Evolutionary conservation across 2,329 filamentous ascomycete genomes (phyloP).

Genomic region (Alternaria hordeiaustralica): DNA sequence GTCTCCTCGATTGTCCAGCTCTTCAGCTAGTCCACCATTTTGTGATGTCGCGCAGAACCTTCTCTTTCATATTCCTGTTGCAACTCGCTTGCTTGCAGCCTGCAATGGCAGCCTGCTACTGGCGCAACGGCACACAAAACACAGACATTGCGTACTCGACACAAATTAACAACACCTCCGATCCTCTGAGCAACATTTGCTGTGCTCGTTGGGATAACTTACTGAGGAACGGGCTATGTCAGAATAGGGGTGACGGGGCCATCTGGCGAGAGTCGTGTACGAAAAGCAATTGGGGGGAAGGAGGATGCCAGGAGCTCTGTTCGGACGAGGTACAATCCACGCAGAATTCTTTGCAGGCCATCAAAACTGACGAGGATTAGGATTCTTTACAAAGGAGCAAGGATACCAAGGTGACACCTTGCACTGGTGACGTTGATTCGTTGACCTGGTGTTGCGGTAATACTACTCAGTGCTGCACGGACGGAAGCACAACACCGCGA

Average conservation of each 20-base stretch:
- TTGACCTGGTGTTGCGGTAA: not conserved
- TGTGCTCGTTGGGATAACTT: not conserved
- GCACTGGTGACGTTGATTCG: not conserved
- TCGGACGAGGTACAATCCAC: constrained; percentile 10
- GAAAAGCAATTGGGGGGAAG: constrained; percentile 7
- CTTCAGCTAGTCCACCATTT: not conserved
- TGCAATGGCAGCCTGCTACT: not conserved
- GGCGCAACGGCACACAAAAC: not conserved
- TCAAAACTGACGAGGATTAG: not conserved
- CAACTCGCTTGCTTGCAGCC: not conserved
- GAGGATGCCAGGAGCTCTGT: constrained; percentile 16
- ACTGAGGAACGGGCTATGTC: not conserved
- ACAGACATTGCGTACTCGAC: not conserved
- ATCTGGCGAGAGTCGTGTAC: constrained; percentile 14
- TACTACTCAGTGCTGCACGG: constrained; percentile 1
- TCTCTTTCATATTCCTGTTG: not conserved
- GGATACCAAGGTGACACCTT: not conserved
- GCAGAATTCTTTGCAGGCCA: not conserved
- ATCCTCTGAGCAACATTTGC: not conserved
- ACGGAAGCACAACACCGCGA: not conserved
- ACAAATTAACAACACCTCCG: not conserved
- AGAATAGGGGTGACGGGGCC: not conserved
- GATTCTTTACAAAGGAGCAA: not conserved
- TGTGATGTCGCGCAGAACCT: not conserved
- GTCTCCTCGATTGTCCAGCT: not conserved